Conservation (phyloP, 1,139 yeast species). For the Debaryomycetaceae sp. region DNA sequence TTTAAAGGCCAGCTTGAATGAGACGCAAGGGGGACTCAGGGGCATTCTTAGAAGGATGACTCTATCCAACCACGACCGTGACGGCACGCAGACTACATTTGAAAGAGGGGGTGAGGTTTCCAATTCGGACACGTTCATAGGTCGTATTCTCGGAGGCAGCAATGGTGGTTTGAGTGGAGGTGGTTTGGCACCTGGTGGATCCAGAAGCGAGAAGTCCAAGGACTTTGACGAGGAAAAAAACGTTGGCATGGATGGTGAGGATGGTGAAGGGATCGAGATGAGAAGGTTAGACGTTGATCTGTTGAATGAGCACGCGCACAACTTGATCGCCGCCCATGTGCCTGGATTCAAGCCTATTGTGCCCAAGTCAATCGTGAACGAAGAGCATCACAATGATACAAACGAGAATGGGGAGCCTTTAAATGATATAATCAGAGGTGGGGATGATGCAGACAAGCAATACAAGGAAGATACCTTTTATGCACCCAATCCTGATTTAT, state of each 20-base stretch:
- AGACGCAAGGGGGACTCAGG: conserved; percentile 17
- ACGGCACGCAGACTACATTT: conserved; percentile 4
- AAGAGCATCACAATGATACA: not conserved
- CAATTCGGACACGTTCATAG: conserved; percentile 38
- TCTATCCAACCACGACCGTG: conserved; percentile 23
- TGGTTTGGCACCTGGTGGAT: conserved; percentile 43
- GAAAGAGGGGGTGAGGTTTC: conserved; percentile 11
- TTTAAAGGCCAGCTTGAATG: conserved; percentile 4
- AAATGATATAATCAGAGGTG: conserved; percentile 5
- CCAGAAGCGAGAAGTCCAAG: conserved; percentile 17
- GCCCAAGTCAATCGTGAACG: not conserved
- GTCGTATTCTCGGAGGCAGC: conserved; percentile 28
- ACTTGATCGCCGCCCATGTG: conserved; percentile 35
- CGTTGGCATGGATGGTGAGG: conserved; percentile 17
- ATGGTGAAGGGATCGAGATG: conserved; percentile 28
- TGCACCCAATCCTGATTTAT: conserved; percentile 48
- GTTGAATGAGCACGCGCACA: conserved; percentile 40
- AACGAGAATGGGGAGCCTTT: conserved; percentile 1
- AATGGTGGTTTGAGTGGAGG: conserved; percentile 34
- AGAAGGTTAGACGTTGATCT: conserved; percentile 31
- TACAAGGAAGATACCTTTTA: conserved; percentile 19
- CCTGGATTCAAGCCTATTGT: conserved; percentile 17
- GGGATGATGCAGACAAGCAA: conserved; percentile 3
- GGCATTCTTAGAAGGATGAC: conserved; percentile 37
- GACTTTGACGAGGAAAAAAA: conserved; percentile 19